Base-by-base conservation (phyloP, 2,329 filamentous ascomycete species). In the Xylaria arbuscula region DNA sequence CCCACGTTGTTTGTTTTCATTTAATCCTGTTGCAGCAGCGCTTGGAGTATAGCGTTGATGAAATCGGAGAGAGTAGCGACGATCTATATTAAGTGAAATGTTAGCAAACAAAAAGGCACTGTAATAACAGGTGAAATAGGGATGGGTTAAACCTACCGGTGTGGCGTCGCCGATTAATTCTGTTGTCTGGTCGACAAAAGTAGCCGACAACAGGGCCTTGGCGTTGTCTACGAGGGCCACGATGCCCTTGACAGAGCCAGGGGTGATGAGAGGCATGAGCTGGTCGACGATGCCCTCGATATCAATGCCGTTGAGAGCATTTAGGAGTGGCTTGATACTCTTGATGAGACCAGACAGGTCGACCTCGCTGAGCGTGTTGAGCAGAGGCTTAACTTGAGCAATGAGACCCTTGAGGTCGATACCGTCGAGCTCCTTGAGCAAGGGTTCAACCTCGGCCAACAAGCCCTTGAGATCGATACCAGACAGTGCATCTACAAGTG, bases 141-240 rank as follows among this genome's bases (percentile, higher is more conserved):
- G 28, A 53, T 15, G 40, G 11, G 38, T n/a, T 28, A 48, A 51
- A 70, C 79, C 76, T 80, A 81, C 80, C 61, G 80, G 81, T 70
- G 81, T 81, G 2, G 81, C 81, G 65, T 83, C 80, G 32, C 78
- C 80, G 72, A 83, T 83, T 40, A 84, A 73, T 64, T 83, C 82
- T 2, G 77, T 77, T 45, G 81, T 82, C 68, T 84, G 80, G 22
- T 78, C 76, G 7, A 84, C 80, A 70, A 84, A 84, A 0, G 77
- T 75, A 34, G 77, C 70, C 4, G 77, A 80, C 7, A 84, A 70
- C 15, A 84, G 72, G 28, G 72, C 67, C 62, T 81, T 78, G 0
- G 81, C 82, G 38, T 84, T 83, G 32, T 73, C 76, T 5, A 83
- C 69, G 4, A 83, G 74, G 3, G 53, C 72, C 19, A 82, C 62